Base-by-base conservation (phyloP, 2,329 filamentous ascomycete species). In the Stachybotrys chartarum region DNA sequence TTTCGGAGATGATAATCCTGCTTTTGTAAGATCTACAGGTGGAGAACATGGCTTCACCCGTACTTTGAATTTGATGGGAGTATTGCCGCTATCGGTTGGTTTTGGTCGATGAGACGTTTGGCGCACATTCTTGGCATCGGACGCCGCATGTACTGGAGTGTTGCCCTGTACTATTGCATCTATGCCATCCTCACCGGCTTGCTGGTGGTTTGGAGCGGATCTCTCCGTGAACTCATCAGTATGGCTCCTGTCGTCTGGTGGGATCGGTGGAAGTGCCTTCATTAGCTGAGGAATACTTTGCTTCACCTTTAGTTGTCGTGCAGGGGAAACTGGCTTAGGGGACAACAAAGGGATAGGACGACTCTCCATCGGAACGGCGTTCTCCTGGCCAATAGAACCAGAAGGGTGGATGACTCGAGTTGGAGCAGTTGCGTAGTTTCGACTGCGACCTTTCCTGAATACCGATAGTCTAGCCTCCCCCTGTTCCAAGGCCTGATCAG, bases 251-350 rank as follows among this genome's bases (percentile, higher is more conserved):
- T 14, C 56, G 39, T 69, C 66, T 5, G 64, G 64, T 4, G 78
- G 78, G 7, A 80, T 59, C 14, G 75, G 69, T 14, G 79, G 79
- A 47, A 81, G 60, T 24, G 75, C 73, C 61, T 82, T 81, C 77
- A 81, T 81, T 14, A 81, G 65, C 46, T 74, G 73, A 7, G 78
- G 76, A 53, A 78, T 76, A 58, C 76, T 80, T 58, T 75, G 78
- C 56, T 76, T 78, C 45, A 77, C 67, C 53, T 70, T 75, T 17
- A 79, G 68, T 58, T 75, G 69, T 31, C 71, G 70, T 39, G 67
- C 69, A 39, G 77, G 75, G 16, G 77, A 81, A 4, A 79, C 74
- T 14, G 77, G 77, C 50, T 42, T 14, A 3, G 35, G 35, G 5
- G 35, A 10, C 14, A 42, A 14, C 5, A 42, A 10, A 42, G 35